These are phyloP conservation scores for Schizothecium vesticola DNA, from an alignment of 495 filamentous ascomycete species.

Conservation along the genomic window DNA sequence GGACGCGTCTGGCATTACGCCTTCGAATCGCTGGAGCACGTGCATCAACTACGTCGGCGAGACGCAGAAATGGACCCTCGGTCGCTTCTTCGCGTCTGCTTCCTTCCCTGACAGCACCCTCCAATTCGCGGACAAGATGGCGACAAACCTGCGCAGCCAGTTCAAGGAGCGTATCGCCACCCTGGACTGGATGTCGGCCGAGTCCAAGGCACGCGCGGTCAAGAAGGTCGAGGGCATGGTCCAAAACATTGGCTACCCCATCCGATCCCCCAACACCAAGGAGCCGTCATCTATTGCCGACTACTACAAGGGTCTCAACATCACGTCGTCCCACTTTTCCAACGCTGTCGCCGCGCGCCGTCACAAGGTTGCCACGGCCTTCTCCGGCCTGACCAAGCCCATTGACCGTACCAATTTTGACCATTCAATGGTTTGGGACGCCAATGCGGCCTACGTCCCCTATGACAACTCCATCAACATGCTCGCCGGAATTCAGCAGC, in stretches of 20 bases:
- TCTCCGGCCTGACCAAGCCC: conserved; percentile 55
- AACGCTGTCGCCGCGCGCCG: conserved; percentile 50
- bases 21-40: background rate
- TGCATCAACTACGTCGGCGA: background rate
- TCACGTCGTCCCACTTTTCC: conserved; percentile 55
- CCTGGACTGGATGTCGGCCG: conserved; percentile 64
- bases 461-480: conserved; percentile 65
- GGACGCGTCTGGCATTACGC: background rate
- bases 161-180: conserved; percentile 33
- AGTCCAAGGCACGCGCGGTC: conserved; percentile 56
- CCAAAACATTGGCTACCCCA: conserved; percentile 69
- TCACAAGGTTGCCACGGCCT: conserved; percentile 35
- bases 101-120: conserved; percentile 51
- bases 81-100: background rate
- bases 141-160: conserved; percentile 62
- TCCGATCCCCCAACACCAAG: conserved; percentile 47
- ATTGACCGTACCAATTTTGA: conserved; percentile 40
- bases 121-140: conserved; percentile 58
- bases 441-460: conserved; percentile 60
- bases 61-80: background rate
- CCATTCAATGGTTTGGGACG: conserved; percentile 46
- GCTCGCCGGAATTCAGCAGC: conserved; percentile 68
- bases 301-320: conserved; percentile 53
- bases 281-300: conserved; percentile 46
- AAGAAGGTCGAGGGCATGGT: conserved; percentile 67